Conservation (phyloP, 441 rosid species). For the Viola pubescens region DNA sequence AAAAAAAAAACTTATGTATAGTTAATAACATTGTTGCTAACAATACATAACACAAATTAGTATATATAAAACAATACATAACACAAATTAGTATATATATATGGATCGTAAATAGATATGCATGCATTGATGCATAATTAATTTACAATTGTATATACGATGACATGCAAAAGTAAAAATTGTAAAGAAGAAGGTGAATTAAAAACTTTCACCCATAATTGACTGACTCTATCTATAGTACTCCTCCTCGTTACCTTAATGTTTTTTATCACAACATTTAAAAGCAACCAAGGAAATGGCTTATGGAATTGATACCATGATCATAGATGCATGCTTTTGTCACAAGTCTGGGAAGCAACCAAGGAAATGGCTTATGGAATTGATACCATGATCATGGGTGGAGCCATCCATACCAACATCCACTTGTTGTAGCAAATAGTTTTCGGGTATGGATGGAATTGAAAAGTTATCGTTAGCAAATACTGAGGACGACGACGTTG, state of each 20-base stretch:
- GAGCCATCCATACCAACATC: no score
- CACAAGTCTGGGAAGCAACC: conserved; percentile 56
- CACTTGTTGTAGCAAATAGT: conserved; percentile 11
- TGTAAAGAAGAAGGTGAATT: conserved; percentile 15
- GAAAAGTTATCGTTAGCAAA: no score
- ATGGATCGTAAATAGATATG: background rate
- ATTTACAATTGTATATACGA: conserved; percentile 20
- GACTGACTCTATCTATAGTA: no score
- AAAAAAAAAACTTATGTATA: no score
- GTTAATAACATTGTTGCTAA: no score
- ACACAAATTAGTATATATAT: no score
- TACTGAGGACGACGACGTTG: no score
- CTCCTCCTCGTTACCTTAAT: conserved; percentile 1
- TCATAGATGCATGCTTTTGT: conserved; percentile 6
- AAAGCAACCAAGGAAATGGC: conserved; percentile 51
- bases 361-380: conserved; percentile 32
- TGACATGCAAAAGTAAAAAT: background rate
- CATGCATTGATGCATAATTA: conserved; percentile 2
- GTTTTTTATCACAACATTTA: conserved; percentile 33
- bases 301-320: conserved; percentile 18
- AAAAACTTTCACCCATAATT: conserved; percentile 17
- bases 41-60: no score
- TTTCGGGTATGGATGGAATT: conserved; percentile 23
- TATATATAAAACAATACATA: no score
- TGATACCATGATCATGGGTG: conserved; percentile 14